Evolutionary conservation across 2,329 filamentous ascomycete genomes (phyloP).

Genomic region (Colletotrichum karsti): DNA sequence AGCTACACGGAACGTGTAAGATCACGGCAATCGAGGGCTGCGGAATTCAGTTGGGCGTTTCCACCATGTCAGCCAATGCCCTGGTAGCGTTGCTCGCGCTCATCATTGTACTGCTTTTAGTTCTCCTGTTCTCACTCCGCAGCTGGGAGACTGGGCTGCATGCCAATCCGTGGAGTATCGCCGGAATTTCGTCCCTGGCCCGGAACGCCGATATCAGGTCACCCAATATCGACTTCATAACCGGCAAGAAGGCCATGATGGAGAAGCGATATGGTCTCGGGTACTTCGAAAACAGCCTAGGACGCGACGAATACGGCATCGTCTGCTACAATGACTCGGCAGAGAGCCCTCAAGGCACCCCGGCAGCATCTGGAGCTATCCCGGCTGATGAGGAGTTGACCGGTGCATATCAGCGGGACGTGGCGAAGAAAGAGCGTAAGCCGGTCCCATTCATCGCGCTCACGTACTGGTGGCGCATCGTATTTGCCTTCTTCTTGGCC

Average conservation of each 20-base stretch:
- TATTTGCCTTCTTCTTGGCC: conserved; percentile 41
- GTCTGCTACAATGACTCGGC: conserved; percentile 38
- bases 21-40: conserved; percentile 39
- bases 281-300: conserved; percentile 34
- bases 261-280: conserved; percentile 39
- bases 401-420: neutral
- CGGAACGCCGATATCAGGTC: conserved; percentile 39
- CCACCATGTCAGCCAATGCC: conserved; percentile 37
- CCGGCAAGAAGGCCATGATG: conserved; percentile 31
- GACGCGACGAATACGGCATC: conserved; percentile 41
- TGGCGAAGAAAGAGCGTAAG: neutral
- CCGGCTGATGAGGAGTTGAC: neutral
- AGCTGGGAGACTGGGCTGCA: conserved; percentile 47
- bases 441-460: conserved; percentile 44
- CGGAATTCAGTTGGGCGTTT: conserved; percentile 44
- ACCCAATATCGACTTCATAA: conserved; percentile 29
- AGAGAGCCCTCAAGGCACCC: conserved; percentile 26
- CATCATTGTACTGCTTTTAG: conserved; percentile 39
- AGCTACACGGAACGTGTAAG: conserved; percentile 45
- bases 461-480: conserved; percentile 42
- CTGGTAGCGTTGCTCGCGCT: conserved; percentile 41
- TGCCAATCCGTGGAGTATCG: conserved; percentile 50
- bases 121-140: conserved; percentile 38
- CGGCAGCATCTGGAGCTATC: neutral
- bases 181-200: conserved; percentile 43